A percentile compares a stretch with the other conserved stretches of the same genome.
Conservation (phyloP, 768 basidiomycete genomes). For the Boletus eberwhitei region DNA sequence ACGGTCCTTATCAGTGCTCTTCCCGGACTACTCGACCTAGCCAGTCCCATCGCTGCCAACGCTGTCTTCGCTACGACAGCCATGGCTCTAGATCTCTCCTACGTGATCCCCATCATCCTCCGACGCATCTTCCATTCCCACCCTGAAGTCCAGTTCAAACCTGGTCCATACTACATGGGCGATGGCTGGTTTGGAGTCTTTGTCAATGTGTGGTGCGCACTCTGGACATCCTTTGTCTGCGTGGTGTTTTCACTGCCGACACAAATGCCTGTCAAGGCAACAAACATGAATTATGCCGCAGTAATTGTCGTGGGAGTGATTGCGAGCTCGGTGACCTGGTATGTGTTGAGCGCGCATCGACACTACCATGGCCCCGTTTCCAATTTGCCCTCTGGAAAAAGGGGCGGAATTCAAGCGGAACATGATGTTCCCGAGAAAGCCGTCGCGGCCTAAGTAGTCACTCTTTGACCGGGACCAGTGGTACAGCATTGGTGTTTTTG, state of each 20-base stretch:
- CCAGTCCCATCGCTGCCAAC: constrained; percentile 48
- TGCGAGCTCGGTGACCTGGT: constrained; percentile 43
- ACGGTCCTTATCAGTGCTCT: constrained; percentile 43
- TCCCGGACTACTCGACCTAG: constrained; percentile 49
- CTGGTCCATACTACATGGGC: constrained; percentile 62
- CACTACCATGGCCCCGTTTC: constrained; percentile 61
- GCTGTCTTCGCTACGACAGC: constrained; percentile 59
- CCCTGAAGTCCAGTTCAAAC: constrained; percentile 56
- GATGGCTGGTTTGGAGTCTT: constrained; percentile 44
- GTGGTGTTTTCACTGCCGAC: constrained; percentile 52
- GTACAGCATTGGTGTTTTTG: not conserved
- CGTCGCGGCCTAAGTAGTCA: not conserved
- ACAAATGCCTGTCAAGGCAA: constrained; percentile 41
- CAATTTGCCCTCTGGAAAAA: constrained; percentile 34
- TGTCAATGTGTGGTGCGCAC: constrained; percentile 43
- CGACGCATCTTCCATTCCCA: constrained; percentile 50
- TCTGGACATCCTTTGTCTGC: constrained; percentile 45
- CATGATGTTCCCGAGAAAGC: constrained; percentile 3
- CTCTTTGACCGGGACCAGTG: not conserved
- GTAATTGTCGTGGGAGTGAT: constrained; percentile 30
- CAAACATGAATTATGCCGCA: constrained; percentile 53
- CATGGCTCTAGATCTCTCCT: constrained; percentile 50
- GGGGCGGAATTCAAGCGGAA: not conserved
- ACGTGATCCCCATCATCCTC: constrained; percentile 55
- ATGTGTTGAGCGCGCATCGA: constrained; percentile 47